These are phyloP conservation scores for Terana coerulea DNA, from an alignment of 768 basidiomycete genomes.

Conservation along the genomic window DNA sequence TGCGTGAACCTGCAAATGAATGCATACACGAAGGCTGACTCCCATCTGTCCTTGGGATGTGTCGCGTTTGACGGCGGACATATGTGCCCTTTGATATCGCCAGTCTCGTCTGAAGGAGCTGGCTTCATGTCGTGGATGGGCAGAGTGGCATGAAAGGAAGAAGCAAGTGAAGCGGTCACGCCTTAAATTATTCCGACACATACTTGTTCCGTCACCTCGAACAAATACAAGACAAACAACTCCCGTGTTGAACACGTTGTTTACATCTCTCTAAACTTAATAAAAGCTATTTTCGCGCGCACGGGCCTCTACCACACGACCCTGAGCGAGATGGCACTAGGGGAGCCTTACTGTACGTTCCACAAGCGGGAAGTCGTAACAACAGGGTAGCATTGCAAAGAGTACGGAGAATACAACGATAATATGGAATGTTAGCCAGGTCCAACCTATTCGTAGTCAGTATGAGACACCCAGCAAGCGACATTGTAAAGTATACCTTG, in stretches of 20 bases:
- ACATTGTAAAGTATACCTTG: conserved; percentile 49
- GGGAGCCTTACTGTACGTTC: no score
- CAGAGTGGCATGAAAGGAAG: conserved; percentile 24
- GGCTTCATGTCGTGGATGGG: conserved; percentile 33
- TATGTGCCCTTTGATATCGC: conserved; percentile 39
- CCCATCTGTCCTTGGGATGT: conserved; percentile 84
- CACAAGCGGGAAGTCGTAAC: not conserved
- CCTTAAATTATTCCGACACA: conserved; percentile 28
- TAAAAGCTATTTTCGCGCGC: not conserved
- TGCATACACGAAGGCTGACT: conserved; percentile 79
- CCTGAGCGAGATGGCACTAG: not conserved
- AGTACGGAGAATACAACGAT: not conserved
- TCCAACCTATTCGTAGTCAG: conserved; percentile 63
- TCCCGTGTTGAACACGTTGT: conserved; percentile 5
- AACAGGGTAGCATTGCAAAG: not conserved
- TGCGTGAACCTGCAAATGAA: conserved; percentile 83
- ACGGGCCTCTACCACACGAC: conserved; percentile 1
- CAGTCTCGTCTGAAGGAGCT: conserved; percentile 22
- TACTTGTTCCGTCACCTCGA: conserved; percentile 27
- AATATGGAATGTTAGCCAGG: conserved; percentile 58
- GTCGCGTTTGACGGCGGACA: conserved; percentile 57
- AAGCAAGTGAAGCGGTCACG: conserved; percentile 24
- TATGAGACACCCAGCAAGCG: conserved; percentile 14
- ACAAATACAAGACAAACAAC: conserved; percentile 31
- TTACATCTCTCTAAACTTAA: not conserved